A percentile compares a stretch with the other conserved stretches of the same genome.
Evolutionary conservation across 805 yeast species (phyloP).

Genomic region (Candida ovalis): DNA sequence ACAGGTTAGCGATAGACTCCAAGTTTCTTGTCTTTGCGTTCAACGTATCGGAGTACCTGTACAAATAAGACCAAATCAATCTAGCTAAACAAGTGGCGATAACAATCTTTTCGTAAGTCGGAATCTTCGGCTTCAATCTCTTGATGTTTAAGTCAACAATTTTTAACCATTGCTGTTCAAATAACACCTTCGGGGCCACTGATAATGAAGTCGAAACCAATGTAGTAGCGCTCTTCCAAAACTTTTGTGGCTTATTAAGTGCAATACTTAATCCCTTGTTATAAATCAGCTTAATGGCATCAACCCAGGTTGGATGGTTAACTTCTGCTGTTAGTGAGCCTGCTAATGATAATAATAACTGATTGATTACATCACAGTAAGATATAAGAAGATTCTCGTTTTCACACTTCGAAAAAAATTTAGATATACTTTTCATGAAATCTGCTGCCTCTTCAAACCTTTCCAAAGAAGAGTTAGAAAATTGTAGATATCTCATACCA

Average conservation of each 20-base stretch:
- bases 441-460: constrained; percentile 91
- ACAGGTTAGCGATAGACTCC: constrained; percentile 57
- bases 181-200: constrained; percentile 76
- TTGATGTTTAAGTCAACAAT: constrained; percentile 60
- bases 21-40: constrained; percentile 82
- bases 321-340: constrained; percentile 88
- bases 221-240: constrained; percentile 67
- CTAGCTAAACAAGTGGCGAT: constrained; percentile 66
- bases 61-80: constrained; percentile 84
- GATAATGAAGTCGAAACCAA: constrained; percentile 70
- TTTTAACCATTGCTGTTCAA: constrained; percentile 66
- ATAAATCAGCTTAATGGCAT: constrained; percentile 65
- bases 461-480: constrained; percentile 84
- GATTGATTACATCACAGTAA: constrained; percentile 80
- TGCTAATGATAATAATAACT: constrained; percentile 75
- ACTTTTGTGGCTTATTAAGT: constrained; percentile 40
- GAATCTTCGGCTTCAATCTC: constrained; percentile 59
- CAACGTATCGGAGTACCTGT: constrained; percentile 81
- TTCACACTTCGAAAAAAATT: constrained; percentile 67
- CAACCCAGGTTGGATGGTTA: constrained; percentile 93
- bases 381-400: constrained; percentile 67
- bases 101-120: constrained; percentile 47
- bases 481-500: constrained; percentile 83
- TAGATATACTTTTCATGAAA: constrained; percentile 78
- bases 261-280: constrained; percentile 41